Base-by-base conservation (phyloP, 306 rosid species). In the Argentina anserina region DNA sequence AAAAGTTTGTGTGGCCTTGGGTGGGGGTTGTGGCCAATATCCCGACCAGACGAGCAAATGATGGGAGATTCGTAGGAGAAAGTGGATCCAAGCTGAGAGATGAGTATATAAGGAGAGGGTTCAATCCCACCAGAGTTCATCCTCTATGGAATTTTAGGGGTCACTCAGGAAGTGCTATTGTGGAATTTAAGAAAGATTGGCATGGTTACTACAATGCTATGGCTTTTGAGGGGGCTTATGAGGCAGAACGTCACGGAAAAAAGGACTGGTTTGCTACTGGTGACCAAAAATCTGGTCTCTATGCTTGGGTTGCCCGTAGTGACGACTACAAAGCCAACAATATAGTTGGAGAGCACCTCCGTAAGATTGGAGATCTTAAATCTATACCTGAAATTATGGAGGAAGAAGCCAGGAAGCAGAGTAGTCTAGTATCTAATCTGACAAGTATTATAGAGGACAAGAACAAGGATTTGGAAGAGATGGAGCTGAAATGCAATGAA, bases 1-100 rank as follows among this genome's bases (percentile, higher is more conserved):
- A 86, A 75, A 88, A 79, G 55, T 84, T 92, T 65, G 97, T 95
- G 70, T 90, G 96, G 97, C 97, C 99, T 46, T 92, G 99, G 99
- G 84, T 81, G 59, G 97, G 97, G 66, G 70, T 95, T 31, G 97
- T 88, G 55, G 97, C 88, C 62, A 95, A 95, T 72, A 78, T 95
- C 84, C 97, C 97, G 53, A 95, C 89, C 25, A 77, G 26, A 65
- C 87, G 75, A 53, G 67, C 84, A 33, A 87, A 83, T 23, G 93
- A 88, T 62, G 99, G 97, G 45, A 78, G 87, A 17, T 81, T 28
- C 29, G 89, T 84, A 2, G 99, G 97, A 75, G 88, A 77, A 86
- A 88, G 97, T 75, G 97, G 99, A 25, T 90, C 99, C 71, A 95
- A 88, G 85, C 75, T 88, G 64, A 87, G 97, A 80, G 97, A 95